Conservation (phyloP, 148 eudicot species). For the Amaranthus palmeri region DNA sequence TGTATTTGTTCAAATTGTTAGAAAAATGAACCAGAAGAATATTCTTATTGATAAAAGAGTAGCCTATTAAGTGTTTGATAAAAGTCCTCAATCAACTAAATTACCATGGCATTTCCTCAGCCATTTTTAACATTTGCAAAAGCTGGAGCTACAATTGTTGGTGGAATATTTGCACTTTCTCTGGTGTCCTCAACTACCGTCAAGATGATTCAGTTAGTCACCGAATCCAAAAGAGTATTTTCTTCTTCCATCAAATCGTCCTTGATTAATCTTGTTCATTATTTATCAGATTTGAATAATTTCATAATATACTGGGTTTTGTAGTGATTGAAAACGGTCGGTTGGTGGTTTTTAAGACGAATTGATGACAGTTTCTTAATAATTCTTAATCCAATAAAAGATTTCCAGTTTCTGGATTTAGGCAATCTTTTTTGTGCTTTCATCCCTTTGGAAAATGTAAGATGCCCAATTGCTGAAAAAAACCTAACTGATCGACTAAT, state of each 20-base stretch:
- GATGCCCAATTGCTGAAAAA: too few species aligned
- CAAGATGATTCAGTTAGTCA: constrained; percentile 25
- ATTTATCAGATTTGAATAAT: background rate
- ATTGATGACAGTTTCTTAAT: too few species aligned
- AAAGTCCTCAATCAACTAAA: constrained; percentile 22
- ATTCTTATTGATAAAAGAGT: too few species aligned
- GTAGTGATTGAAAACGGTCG: background rate
- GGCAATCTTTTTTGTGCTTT: too few species aligned
- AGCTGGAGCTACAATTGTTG: constrained; percentile 28
- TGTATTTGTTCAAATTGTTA: too few species aligned
- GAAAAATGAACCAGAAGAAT: too few species aligned
- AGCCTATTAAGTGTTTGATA: constrained; percentile 33
- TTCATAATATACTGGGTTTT: background rate
- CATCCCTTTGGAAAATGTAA: too few species aligned
- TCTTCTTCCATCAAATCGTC: background rate
- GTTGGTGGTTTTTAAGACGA: background rate
- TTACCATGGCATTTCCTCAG: constrained; percentile 22
- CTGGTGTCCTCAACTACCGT: constrained; percentile 31
- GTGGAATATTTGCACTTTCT: constrained; percentile 35
- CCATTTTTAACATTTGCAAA: constrained; percentile 26
- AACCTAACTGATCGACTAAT: too few species aligned
- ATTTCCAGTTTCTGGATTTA: too few species aligned
- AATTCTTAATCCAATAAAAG: too few species aligned
- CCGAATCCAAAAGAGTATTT: constrained; percentile 33
- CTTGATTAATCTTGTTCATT: background rate